phyloP scores from a whole-genome alignment of 2,329 filamentous ascomycete genomes.

The Ophioceras dolichostomum region DNA sequence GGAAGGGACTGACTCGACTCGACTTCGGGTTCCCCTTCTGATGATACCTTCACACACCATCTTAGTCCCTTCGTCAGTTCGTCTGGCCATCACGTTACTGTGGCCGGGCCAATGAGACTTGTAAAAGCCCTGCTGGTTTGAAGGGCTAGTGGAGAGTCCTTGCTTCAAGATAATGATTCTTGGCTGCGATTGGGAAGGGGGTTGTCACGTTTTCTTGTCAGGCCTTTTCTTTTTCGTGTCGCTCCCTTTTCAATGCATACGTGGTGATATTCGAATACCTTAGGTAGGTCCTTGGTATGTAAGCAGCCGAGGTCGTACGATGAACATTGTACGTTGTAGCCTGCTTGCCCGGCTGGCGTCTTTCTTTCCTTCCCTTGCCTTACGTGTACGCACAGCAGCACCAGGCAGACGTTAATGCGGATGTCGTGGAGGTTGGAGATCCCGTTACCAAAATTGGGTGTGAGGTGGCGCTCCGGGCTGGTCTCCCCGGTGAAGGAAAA shows the following conservation, averaged over 20 bases:
- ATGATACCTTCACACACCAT: not conserved
- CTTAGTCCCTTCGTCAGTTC: slow-evolving; percentile 4
- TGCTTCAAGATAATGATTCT: slow-evolving; percentile 13
- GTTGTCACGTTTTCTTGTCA: not conserved
- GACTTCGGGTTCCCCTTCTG: too few species aligned
- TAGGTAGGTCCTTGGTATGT: too few species aligned
- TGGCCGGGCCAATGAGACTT: slow-evolving; percentile 13
- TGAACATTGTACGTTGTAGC: not conserved
- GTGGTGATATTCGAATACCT: too few species aligned
- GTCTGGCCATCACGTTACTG: slow-evolving; percentile 17
- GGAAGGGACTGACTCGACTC: too few species aligned
- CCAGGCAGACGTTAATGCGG: slow-evolving; percentile 6
- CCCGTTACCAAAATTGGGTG: too few species aligned
- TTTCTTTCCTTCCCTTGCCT: not conserved
- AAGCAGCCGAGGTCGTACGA: too few species aligned
- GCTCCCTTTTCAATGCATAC: too few species aligned
- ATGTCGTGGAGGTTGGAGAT: too few species aligned
- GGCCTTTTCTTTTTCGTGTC: too few species aligned
- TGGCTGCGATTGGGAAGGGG: slow-evolving; percentile 18
- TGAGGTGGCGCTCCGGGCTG: not conserved
- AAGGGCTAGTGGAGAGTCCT: too few species aligned
- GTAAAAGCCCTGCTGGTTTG: slow-evolving; percentile 16
- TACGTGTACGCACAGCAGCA: not conserved
- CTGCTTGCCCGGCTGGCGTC: not conserved
- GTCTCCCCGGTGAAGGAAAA: not conserved